phyloP scores from a whole-genome alignment of 1,139 yeast species.

The Scheffersomyces illinoinensis region DNA sequence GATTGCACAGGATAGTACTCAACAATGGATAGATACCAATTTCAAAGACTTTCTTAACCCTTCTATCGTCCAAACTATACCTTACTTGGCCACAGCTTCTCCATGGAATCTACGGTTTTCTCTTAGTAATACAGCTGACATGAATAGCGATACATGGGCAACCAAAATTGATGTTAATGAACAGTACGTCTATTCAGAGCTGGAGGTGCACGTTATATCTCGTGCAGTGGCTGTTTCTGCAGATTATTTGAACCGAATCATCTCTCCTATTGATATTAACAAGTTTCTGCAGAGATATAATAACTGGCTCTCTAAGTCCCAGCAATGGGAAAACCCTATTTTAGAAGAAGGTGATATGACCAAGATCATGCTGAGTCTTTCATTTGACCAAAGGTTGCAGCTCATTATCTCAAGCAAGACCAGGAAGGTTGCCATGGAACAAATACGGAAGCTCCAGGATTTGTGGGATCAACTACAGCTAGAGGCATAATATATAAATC shows the following conservation, averaged over 20 bases:
- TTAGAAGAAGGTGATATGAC: conserved; percentile 10
- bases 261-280: conserved; percentile 29
- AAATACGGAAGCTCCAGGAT: conserved; percentile 7
- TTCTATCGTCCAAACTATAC: conserved; percentile 50
- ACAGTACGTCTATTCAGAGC: conserved; percentile 40
- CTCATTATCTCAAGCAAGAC: conserved; percentile 16
- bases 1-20: conserved; percentile 55
- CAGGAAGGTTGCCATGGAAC: conserved; percentile 6
- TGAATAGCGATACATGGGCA: conserved; percentile 49
- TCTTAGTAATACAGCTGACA: conserved; percentile 23
- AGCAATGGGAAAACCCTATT: conserved; percentile 13
- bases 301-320: conserved; percentile 6
- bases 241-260: conserved; percentile 25
- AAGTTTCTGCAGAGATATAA: conserved; percentile 7
- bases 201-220: conserved; percentile 38
- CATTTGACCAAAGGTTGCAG: conserved; percentile 23
- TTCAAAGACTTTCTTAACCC: conserved; percentile 20
- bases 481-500: not conserved
- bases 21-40: conserved; percentile 45
- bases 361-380: conserved; percentile 11
- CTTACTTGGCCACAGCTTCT: conserved; percentile 57
- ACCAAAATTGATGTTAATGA: conserved; percentile 51
- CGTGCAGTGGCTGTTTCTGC: conserved; percentile 34
- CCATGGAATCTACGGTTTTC: conserved; percentile 45
- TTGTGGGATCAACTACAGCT: conserved; percentile 6